phyloP scores from a whole-genome alignment of 768 basidiomycete species.

The Termitomyces sp. region DNA sequence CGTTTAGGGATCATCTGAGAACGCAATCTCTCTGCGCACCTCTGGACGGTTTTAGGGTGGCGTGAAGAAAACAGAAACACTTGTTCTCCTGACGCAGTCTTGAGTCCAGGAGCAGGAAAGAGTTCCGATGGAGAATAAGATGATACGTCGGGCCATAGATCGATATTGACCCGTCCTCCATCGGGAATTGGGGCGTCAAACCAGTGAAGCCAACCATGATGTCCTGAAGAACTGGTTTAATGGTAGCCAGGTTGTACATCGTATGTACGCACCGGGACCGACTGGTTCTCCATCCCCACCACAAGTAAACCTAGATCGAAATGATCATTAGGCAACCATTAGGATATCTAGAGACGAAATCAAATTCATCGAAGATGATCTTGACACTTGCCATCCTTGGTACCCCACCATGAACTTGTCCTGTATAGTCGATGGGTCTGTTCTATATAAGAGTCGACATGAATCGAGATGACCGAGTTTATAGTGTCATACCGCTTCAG shows the following conservation, averaged over 20 bases:
- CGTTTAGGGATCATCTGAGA: constrained; percentile 2
- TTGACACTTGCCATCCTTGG: constrained; percentile 69
- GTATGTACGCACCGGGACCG: constrained; percentile 43
- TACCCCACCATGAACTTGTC: constrained; percentile 85
- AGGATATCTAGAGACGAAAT: neutral
- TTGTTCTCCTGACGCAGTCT: constrained; percentile 51
- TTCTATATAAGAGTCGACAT: constrained; percentile 30
- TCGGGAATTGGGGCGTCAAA: constrained; percentile 62
- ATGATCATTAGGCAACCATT: neutral
- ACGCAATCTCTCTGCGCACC: constrained; percentile 26
- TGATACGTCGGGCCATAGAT: constrained; percentile 79
- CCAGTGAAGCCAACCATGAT: constrained; percentile 90
- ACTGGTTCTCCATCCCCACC: constrained; percentile 66
- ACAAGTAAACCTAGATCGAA: constrained; percentile 61
- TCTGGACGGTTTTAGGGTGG: constrained; percentile 67
- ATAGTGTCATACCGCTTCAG: constrained; percentile 36
- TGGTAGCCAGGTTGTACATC: neutral
- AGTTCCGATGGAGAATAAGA: constrained; percentile 69
- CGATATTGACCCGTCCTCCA: constrained; percentile 70
- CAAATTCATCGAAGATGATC: neutral
- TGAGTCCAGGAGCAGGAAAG: constrained; percentile 65
- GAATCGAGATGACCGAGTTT: neutral
- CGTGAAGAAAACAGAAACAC: constrained; percentile 77
- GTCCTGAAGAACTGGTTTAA: constrained; percentile 32
- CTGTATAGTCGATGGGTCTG: constrained; percentile 73